These are phyloP conservation scores for Chytriomyces sp. DNA, from an alignment of 192 early-diverging fungal genomes.

Conservation along the genomic window DNA sequence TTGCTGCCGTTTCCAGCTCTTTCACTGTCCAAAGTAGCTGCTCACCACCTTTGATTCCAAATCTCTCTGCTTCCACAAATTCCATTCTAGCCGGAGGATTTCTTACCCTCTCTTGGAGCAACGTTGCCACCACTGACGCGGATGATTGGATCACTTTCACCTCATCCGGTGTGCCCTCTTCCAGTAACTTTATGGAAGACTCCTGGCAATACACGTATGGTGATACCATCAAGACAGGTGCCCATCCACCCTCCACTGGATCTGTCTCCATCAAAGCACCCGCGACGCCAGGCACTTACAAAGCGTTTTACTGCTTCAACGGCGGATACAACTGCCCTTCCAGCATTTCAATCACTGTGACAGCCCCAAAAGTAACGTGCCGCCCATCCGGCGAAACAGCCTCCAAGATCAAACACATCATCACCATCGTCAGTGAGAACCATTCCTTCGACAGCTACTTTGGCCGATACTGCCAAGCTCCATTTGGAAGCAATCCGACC, in stretches of 20 bases:
- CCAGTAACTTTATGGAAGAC: constrained; percentile 3
- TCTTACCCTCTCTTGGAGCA: neutral
- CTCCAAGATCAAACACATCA: constrained; percentile 24
- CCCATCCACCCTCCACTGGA: neutral
- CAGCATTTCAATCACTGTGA: constrained; percentile 1
- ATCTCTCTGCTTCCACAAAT: neutral
- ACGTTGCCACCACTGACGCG: neutral
- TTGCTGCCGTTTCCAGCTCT: neutral
- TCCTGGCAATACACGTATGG: constrained; percentile 27
- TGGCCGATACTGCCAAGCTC: constrained; percentile 30
- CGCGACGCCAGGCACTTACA: constrained; percentile 18
- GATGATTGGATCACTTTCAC: constrained; percentile 18
- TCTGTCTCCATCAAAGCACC: constrained; percentile 21
- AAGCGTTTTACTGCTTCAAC: constrained; percentile 18
- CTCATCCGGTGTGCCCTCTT: neutral
- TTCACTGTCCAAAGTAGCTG: constrained; percentile 8
- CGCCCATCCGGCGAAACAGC: neutral
- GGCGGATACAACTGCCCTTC: constrained; percentile 20
- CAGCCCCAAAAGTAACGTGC: constrained; percentile 1
- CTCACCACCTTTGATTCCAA: neutral
- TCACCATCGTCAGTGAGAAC: constrained; percentile 22
- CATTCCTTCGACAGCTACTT: constrained; percentile 28
- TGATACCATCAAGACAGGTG: constrained; percentile 8
- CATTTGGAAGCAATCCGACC: neutral
- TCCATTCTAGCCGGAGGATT: neutral